Percentiles rank a stretch among this genome's conserved stretches.
phyloP scores from a whole-genome alignment of 1,284 basidiomycete genomes.

The Chalciporus sp. region DNA sequence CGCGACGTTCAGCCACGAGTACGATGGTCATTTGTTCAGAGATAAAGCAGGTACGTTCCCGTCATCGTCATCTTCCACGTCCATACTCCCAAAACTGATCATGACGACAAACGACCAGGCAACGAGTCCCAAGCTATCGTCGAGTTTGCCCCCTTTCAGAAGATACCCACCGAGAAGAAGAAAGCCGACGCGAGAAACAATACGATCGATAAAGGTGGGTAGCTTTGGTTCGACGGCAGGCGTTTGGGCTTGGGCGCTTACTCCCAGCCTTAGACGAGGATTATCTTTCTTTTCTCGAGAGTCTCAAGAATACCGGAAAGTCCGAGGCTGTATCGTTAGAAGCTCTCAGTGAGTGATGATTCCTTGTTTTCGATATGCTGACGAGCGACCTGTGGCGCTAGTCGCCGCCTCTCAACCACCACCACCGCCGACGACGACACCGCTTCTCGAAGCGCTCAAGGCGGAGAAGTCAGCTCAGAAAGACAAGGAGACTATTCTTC shows the following conservation, averaged over 20 bases:
- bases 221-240: background rate
- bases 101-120: conserved; percentile 50
- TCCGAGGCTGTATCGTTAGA: conserved; percentile 64
- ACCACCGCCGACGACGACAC: conserved; percentile 76
- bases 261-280: conserved; percentile 63
- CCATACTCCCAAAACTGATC: background rate
- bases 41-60: conserved; percentile 80
- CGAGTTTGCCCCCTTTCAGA: conserved; percentile 94
- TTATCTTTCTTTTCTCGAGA: conserved; percentile 79
- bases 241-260: background rate
- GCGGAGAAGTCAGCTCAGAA: conserved; percentile 74
- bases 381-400: conserved; percentile 27
- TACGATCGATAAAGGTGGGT: conserved; percentile 32
- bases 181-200: conserved; percentile 52
- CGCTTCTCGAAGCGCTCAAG: conserved; percentile 86
- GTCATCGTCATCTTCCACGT: background rate
- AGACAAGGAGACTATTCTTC: conserved; percentile 69
- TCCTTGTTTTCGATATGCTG: background rate
- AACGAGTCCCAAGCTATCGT: conserved; percentile 88
- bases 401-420: conserved; percentile 61
- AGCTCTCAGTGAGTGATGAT: conserved; percentile 53
- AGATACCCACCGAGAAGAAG: conserved; percentile 73
- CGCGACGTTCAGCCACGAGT: conserved; percentile 78
- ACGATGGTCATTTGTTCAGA: conserved; percentile 90
- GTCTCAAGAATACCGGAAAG: conserved; percentile 53